A percentile compares a stretch with the other conserved stretches of the same genome.
Evolutionary conservation across 148 eudicot genomes (phyloP).

Genomic region (Fagopyrum tataricum): DNA sequence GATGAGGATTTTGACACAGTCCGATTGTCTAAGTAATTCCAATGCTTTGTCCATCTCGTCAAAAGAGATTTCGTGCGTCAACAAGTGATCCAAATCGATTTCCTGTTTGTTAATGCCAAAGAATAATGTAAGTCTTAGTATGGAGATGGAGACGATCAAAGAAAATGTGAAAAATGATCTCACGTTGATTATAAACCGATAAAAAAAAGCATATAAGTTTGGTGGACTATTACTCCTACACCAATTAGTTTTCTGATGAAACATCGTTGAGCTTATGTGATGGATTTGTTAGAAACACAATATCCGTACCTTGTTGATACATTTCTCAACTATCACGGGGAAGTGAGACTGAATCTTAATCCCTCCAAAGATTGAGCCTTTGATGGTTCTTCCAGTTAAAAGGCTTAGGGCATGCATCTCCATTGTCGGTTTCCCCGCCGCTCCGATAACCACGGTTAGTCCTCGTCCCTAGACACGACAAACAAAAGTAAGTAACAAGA

Average conservation of each 20-base stretch:
- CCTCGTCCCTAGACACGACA: conserved; percentile 31
- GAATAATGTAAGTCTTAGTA: not conserved
- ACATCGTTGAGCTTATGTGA: too few relatives aligned
- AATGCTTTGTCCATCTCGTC: conserved; percentile 25
- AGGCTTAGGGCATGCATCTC: conserved; percentile 22
- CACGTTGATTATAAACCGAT: too few relatives aligned
- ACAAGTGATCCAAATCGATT: conserved; percentile 22
- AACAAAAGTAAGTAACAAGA: not conserved
- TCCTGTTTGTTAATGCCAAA: conserved; percentile 15
- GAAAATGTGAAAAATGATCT: too few relatives aligned
- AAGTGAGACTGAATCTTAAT: conserved; percentile 38
- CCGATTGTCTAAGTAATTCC: conserved; percentile 24
- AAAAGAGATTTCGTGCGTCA: conserved; percentile 22
- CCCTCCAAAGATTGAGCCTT: conserved; percentile 35
- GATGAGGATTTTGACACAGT: conserved; percentile 27
- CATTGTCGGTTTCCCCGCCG: conserved; percentile 14
- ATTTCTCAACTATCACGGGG: conserved; percentile 32
- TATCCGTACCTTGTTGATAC: conserved; percentile 30
- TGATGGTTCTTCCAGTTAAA: conserved; percentile 31
- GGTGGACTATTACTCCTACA: too few relatives aligned
- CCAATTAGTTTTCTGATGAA: too few relatives aligned
- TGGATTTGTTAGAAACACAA: too few relatives aligned
- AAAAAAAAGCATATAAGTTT: too few relatives aligned
- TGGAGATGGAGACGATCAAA: not conserved
- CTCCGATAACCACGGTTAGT: conserved; percentile 27